Evolutionary conservation across 495 filamentous ascomycete species (phyloP).

Genomic region (Neurospora intermedia): DNA sequence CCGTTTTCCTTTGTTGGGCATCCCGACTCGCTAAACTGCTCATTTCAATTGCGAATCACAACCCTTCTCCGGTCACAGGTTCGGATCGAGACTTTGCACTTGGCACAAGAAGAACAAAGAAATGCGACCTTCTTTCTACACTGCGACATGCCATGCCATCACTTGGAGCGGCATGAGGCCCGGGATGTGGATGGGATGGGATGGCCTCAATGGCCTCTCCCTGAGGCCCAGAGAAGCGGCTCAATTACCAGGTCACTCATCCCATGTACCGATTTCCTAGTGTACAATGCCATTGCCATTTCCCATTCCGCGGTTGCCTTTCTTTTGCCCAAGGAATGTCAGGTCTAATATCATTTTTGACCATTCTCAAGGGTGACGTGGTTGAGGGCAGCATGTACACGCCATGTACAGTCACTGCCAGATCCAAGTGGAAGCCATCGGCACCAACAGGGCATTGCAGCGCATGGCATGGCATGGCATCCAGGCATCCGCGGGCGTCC

Average conservation of each 20-base stretch:
- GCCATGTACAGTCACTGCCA: not conserved
- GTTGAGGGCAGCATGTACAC: not conserved
- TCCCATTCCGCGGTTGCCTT: not conserved
- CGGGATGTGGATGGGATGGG: not conserved
- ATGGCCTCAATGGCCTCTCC: too few relatives aligned
- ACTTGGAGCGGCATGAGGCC: not conserved
- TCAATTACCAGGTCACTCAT: not conserved
- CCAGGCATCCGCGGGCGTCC: not conserved
- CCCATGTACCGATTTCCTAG: not conserved
- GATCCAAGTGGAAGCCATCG: not conserved
- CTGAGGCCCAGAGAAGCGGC: not conserved
- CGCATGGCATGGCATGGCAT: not conserved
- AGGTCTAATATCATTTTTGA: not conserved
- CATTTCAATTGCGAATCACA: not conserved
- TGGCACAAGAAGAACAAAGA: not conserved
- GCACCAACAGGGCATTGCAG: not conserved
- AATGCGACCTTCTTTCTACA: not conserved
- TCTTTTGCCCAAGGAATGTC: not conserved
- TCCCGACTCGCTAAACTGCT: not conserved
- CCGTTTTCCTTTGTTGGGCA: not conserved
- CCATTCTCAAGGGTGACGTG: not conserved
- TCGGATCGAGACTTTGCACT: not conserved
- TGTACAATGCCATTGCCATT: not conserved
- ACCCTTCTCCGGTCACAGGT: not conserved
- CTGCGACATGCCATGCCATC: not conserved